Conservation (phyloP, 129 eudicot genomes). For the Solidago caesia region DNA sequence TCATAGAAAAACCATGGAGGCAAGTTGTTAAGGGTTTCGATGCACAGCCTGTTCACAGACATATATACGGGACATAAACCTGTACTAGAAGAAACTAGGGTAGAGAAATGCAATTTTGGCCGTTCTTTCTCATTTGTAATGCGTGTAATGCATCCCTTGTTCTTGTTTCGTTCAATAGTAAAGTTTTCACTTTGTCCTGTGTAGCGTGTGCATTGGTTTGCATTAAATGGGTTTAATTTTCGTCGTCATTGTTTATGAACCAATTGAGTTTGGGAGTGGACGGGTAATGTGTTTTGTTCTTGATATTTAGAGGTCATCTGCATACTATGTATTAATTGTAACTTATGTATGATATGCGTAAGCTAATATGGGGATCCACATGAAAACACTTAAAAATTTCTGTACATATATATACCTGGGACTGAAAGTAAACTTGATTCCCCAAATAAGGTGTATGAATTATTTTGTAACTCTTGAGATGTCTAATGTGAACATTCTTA, state of each 20-base stretch:
- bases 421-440: too few species aligned
- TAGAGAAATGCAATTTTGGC: conserved; percentile 39
- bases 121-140: conserved; percentile 18
- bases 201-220: too few species aligned
- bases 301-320: too few species aligned
- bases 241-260: neutral
- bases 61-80: conserved; percentile 72
- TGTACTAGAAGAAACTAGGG: conserved; percentile 25
- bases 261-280: neutral
- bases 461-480: too few species aligned
- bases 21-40: conserved; percentile 65
- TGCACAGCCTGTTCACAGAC: conserved; percentile 77
- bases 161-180: conserved; percentile 32
- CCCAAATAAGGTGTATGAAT: too few species aligned
- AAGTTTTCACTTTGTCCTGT: neutral
- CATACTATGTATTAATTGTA: too few species aligned
- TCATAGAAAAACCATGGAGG: conserved; percentile 81
- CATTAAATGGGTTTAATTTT: too few species aligned
- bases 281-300: neutral
- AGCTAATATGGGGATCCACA: too few species aligned
- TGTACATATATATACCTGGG: too few species aligned
- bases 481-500: too few species aligned
- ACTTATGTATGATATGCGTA: too few species aligned
- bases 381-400: too few species aligned
- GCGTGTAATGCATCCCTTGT: conserved; percentile 43